These are phyloP conservation scores for Acanthamoeba culbertsoni DNA, from an alignment of 208 protist species.

Conservation along the genomic window DNA sequence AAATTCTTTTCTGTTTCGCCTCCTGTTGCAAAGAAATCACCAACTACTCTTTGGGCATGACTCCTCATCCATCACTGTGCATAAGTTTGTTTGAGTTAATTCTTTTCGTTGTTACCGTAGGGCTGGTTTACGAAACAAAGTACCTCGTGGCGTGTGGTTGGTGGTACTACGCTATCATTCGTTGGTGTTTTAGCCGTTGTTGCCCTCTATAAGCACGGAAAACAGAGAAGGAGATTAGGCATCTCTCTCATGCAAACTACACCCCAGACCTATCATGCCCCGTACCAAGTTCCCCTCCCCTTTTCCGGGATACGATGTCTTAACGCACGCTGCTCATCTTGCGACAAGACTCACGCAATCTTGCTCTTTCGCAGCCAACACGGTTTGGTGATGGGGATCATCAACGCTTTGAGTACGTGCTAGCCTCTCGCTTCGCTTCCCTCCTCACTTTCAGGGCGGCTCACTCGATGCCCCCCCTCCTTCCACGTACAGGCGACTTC, in stretches of 20 bases:
- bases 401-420: background rate
- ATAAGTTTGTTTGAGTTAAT: too few relatives aligned
- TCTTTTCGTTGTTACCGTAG: too few relatives aligned
- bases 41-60: too few relatives aligned
- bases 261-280: background rate
- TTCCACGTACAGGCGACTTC: background rate
- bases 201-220: constrained; percentile 21
- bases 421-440: background rate
- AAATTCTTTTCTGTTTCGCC: too few relatives aligned
- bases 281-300: background rate
- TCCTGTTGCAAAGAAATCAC: too few relatives aligned
- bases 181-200: background rate
- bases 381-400: background rate
- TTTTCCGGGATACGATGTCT: too few relatives aligned
- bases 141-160: too few relatives aligned
- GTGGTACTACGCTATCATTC: too few relatives aligned
- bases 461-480: background rate
- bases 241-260: background rate
- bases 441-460: background rate
- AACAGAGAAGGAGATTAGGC: background rate
- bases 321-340: too few relatives aligned
- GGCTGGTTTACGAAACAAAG: too few relatives aligned
- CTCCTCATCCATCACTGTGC: too few relatives aligned
- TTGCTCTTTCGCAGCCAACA: background rate
- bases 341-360: background rate